A percentile compares a stretch with the other conserved stretches of the same genome.
Evolutionary conservation across 768 basidiomycete genomes (phyloP).

Genomic region (Suillus placidus): DNA sequence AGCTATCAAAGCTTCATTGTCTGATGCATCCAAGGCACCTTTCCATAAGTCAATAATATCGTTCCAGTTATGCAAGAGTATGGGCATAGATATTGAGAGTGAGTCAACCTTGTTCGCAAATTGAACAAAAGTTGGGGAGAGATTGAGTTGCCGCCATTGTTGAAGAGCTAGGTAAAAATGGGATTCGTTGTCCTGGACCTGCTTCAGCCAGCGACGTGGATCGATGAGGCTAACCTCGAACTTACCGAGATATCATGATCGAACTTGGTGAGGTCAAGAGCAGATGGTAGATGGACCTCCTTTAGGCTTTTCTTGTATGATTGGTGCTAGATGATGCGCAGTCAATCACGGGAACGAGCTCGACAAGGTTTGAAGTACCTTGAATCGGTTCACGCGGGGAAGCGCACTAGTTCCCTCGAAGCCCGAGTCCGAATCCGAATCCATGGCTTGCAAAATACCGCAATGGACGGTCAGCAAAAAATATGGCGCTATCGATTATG

Average conservation of each 20-base stretch:
- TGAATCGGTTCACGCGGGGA: conserved; percentile 52
- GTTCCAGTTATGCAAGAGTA: conserved; percentile 79
- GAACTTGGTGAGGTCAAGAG: conserved; percentile 55
- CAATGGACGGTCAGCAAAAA: background rate
- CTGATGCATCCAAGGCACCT: conserved; percentile 53
- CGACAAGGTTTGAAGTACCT: conserved; percentile 27
- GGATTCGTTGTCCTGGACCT: conserved; percentile 67
- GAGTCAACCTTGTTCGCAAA: conserved; percentile 65
- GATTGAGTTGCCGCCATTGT: conserved; percentile 80
- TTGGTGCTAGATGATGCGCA: conserved; percentile 54
- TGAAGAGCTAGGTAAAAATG: conserved; percentile 76
- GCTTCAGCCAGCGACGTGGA: background rate
- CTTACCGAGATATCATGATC: conserved; percentile 62
- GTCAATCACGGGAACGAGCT: background rate
- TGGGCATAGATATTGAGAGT: conserved; percentile 74
- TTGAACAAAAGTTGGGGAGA: conserved; percentile 71
- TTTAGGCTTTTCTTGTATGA: conserved; percentile 70
- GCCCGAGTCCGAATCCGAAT: conserved; percentile 1
- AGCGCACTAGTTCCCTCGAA: conserved; percentile 17
- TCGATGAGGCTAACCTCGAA: background rate
- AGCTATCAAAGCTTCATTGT: conserved; percentile 72
- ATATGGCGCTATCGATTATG: background rate
- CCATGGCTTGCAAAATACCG: background rate
- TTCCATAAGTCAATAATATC: conserved; percentile 71
- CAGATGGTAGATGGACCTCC: conserved; percentile 71